Evolutionary conservation across 169 alveolate genomes (phyloP), one percentile per base, ranked within the genome.

Genomic region (Haemoproteus tartakovskyi): DNA sequence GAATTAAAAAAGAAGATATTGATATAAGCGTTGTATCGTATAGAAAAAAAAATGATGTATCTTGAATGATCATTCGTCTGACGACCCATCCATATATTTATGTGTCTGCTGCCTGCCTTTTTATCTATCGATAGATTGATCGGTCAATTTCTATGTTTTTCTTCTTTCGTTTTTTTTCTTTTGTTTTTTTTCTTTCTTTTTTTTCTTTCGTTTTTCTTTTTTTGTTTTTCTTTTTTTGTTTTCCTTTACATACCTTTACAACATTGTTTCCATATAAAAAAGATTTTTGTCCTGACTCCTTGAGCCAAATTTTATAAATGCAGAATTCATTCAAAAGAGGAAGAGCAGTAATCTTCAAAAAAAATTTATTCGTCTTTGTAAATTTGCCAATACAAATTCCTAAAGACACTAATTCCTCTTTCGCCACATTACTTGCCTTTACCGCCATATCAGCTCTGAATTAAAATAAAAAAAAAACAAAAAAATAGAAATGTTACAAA

Each of bases 181-280:
- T 9, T 33, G n/a, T n/a, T n/a, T n/a, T n/a, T n/a, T n/a, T n/a
- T n/a, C n/a, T n/a, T n/a, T n/a, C n/a, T n/a, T n/a, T n/a, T n/a
- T 11, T 24, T 41, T 12, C 14, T 40, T 12, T 40, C 12, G 6
- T 5, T 50, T 6, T 21, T 0, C 22, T 12, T 50, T 2, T 14
- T 40, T 37, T 14, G 4, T 21, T n/a, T 6, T 38, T 8, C 26
- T 21, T 21, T 60, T 40, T 60, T 40, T 40, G 1, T 2, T 33
- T 12, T 2, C 26, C 26, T 48, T 16, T 0, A 29, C 37, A 9
- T 36, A 74, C 84, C 62, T 74, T 74, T 24, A 74, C 16, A 12
- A 74, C 84, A 27, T 74, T 54, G n/a, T 74, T 74, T 40, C 84
- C 84, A 29, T 57, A 74, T 46, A 74, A 16, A 57, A 74, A 74